phyloP scores from a whole-genome alignment of 2,329 filamentous ascomycete genomes.

The Colletotrichum sp. region DNA sequence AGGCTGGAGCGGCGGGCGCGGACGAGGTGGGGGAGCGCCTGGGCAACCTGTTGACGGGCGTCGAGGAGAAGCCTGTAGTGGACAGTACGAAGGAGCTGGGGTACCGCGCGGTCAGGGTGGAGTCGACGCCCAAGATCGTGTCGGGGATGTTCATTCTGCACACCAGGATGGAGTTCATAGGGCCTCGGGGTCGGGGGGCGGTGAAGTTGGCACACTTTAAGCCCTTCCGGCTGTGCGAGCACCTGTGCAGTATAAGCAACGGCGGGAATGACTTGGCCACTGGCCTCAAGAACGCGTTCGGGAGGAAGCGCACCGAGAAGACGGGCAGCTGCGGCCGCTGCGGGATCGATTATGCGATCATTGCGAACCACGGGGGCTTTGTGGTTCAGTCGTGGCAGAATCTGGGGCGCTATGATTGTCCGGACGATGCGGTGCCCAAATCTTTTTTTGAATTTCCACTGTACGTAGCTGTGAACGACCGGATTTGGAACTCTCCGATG shows the following conservation, averaged over 20 bases:
- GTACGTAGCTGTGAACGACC: background rate
- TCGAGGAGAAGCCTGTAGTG: background rate
- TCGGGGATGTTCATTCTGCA: background rate
- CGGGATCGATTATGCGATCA: background rate
- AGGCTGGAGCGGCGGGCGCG: background rate
- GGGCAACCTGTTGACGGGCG: background rate
- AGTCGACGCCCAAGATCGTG: background rate
- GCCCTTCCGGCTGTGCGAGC: background rate
- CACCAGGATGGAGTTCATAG: background rate
- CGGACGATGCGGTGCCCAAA: background rate
- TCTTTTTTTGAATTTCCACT: background rate
- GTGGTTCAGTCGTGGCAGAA: background rate
- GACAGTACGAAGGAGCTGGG: background rate
- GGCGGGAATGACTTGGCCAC: background rate
- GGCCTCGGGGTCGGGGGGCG: background rate
- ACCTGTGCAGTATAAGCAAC: background rate
- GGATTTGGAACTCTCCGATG: background rate
- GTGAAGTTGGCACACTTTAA: background rate
- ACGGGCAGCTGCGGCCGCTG: background rate
- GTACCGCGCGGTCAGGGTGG: rapidly evolving
- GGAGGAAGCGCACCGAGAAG: background rate
- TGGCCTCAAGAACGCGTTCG: background rate
- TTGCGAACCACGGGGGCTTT: background rate
- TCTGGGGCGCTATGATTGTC: background rate
- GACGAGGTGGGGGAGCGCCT: rapidly evolving